Evolutionary conservation across 176 grass and related monocot species (phyloP).

Genomic region (Oryza officinalis): DNA sequence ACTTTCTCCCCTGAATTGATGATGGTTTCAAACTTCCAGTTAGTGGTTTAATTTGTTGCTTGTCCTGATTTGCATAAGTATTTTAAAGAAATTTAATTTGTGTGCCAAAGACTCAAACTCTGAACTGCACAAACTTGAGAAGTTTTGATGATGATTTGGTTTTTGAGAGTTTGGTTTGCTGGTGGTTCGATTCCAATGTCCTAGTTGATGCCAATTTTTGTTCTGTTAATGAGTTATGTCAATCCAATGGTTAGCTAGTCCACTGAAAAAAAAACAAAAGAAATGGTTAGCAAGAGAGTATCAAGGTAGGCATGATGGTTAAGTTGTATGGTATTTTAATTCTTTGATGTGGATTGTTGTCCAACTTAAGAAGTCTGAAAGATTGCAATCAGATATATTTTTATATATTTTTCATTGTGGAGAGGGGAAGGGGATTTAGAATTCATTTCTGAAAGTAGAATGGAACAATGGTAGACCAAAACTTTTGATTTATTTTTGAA

Average conservation of each 20-base stretch:
- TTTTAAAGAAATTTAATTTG: neutral
- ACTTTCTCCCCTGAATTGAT: neutral
- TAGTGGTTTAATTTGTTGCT: neutral
- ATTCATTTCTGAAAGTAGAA: neutral
- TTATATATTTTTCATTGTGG: neutral
- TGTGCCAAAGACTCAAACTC: no score
- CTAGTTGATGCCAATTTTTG: neutral
- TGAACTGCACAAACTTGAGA: neutral
- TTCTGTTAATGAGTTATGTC: neutral
- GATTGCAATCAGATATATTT: neutral
- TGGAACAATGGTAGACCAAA: neutral
- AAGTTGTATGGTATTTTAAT: neutral
- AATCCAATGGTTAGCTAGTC: neutral
- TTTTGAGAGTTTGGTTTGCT: neutral
- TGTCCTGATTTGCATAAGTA: neutral
- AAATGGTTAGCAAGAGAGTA: conserved; percentile 3
- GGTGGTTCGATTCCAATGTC: neutral
- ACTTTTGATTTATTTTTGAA: neutral
- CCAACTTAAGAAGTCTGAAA: conserved; percentile 32
- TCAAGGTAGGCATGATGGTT: neutral
- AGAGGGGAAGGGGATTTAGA: neutral
- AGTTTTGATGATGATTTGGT: neutral
- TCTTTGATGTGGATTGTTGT: conserved; percentile 40
- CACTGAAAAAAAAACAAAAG: neutral
- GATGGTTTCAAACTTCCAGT: neutral